A percentile compares a stretch with the other conserved stretches of the same genome.
Conservation (phyloP, 225 moss, liverwort and hornwort genomes). For the Marchantia paleacea region DNA sequence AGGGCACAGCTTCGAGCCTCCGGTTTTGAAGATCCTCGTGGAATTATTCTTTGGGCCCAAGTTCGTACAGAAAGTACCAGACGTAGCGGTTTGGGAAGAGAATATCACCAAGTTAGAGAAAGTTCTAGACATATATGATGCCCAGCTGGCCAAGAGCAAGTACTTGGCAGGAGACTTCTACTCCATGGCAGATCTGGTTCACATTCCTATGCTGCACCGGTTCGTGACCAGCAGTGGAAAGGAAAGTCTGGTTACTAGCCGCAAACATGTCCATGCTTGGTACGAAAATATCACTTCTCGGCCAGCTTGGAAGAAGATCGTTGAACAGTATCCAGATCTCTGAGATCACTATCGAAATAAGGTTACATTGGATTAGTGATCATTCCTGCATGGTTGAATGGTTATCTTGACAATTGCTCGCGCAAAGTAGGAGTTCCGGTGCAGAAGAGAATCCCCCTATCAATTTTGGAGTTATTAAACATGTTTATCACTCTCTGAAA, state of each 20-base stretch:
- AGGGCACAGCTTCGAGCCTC: slow-evolving; percentile 13
- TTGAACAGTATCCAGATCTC: not conserved
- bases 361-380: too few species aligned
- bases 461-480: too few species aligned
- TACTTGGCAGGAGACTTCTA: slow-evolving; percentile 30
- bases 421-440: too few species aligned
- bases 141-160: slow-evolving; percentile 26
- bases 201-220: slow-evolving; percentile 5
- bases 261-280: slow-evolving; percentile 23
- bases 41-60: not conserved
- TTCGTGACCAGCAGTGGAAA: not conserved
- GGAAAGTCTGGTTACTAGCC: not conserved
- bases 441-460: too few species aligned
- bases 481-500: too few species aligned
- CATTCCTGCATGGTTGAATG: too few species aligned
- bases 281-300: slow-evolving; percentile 19
- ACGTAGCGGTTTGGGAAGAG: slow-evolving; percentile 3
- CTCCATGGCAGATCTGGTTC: slow-evolving; percentile 22
- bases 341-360: too few species aligned
- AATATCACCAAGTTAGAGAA: slow-evolving; percentile 7
- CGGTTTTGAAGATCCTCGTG: not conserved
- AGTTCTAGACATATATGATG: slow-evolving; percentile 22
- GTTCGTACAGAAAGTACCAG: not conserved
- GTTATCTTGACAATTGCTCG: too few species aligned
- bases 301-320: slow-evolving; percentile 16